Conservation (phyloP, 768 basidiomycete species). For the Xerocomellus chrysenteron region DNA sequence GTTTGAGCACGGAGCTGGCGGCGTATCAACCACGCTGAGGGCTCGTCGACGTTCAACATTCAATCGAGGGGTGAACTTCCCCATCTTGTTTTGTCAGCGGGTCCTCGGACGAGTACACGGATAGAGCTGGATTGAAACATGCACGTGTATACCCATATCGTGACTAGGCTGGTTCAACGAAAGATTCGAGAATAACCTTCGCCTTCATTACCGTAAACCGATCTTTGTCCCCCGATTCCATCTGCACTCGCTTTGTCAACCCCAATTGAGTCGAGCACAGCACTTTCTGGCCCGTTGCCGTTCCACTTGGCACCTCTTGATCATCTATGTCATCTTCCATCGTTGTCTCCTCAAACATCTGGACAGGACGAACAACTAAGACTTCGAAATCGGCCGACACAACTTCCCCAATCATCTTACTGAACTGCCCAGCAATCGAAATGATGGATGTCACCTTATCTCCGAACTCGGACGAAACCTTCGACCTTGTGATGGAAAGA, state of each 20-base stretch:
- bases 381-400: conserved; percentile 11
- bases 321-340: conserved; percentile 12
- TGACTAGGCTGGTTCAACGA: not conserved
- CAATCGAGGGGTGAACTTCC: no score
- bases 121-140: no score
- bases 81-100: no score
- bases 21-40: no score
- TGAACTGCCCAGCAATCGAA: not conserved
- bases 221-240: not conserved
- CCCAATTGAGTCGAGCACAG: conserved; percentile 15
- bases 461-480: conserved; percentile 1
- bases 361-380: not conserved
- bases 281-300: conserved; percentile 1
- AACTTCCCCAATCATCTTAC: conserved; percentile 7
- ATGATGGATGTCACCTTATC: conserved; percentile 5
- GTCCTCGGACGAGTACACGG: no score
- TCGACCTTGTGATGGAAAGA: not conserved
- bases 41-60: no score
- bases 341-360: conserved; percentile 2
- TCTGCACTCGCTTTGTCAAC: conserved; percentile 7
- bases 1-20: no score
- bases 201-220: conserved; percentile 2
- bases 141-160: no score
- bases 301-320: not conserved
- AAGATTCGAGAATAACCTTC: conserved; percentile 14